Percentiles rank a stretch among this genome's conserved stretches.
phyloP scores from a whole-genome alignment of 2,329 filamentous ascomycete species.

The Shiraia bambusicola region DNA sequence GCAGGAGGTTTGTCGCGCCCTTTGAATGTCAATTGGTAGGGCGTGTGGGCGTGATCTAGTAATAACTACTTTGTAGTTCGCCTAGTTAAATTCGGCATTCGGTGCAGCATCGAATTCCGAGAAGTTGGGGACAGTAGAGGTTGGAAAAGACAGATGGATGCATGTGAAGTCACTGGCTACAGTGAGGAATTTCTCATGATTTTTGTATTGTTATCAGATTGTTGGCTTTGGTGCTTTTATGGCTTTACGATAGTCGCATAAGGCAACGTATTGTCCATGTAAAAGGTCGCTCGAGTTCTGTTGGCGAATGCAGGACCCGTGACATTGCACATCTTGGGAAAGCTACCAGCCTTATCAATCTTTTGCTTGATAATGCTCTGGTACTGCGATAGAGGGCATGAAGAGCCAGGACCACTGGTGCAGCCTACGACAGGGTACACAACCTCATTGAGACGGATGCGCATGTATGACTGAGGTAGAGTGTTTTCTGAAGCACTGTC shows the following conservation, averaged over 20 bases:
- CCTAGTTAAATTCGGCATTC: not conserved
- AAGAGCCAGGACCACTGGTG: conserved; percentile 54
- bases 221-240: conserved; percentile 4
- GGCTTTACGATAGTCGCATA: conserved; percentile 28
- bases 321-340: conserved; percentile 48
- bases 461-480: conserved; percentile 49
- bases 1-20: no score
- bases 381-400: conserved; percentile 36
- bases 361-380: conserved; percentile 48
- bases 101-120: no score
- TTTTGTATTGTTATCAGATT: not conserved
- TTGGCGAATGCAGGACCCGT: conserved; percentile 19
- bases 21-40: no score
- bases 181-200: not conserved
- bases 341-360: conserved; percentile 51
- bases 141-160: conserved; percentile 7
- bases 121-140: not conserved
- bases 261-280: conserved; percentile 27
- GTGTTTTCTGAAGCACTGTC: conserved; percentile 7
- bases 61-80: no score
- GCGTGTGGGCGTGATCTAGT: no score
- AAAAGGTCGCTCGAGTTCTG: conserved; percentile 27
- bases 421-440: conserved; percentile 62
- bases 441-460: conserved; percentile 63
- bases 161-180: not conserved